Percentiles rank a stretch among this genome's conserved stretches.
Evolutionary conservation across 805 yeast genomes (phyloP).

Genomic region (Nakazawaea anatomiae): DNA sequence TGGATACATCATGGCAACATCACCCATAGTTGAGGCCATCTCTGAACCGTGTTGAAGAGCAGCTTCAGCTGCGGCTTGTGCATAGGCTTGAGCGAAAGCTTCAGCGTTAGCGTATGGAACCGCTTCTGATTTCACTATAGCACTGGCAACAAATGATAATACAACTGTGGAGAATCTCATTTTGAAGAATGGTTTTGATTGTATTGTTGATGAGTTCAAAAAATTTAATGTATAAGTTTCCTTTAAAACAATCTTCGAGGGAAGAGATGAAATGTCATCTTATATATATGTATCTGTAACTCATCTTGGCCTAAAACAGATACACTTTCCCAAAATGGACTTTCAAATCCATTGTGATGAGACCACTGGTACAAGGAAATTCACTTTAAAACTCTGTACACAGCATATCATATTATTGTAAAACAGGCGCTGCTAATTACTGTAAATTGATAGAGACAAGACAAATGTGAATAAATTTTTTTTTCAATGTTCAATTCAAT

Average conservation of each 20-base stretch:
- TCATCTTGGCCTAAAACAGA: too few relatives aligned
- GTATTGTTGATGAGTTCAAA: too few relatives aligned
- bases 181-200: background rate
- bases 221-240: too few relatives aligned
- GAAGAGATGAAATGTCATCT: too few relatives aligned
- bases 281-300: too few relatives aligned
- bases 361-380: too few relatives aligned
- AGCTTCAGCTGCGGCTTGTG: conserved; percentile 21
- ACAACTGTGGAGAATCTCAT: conserved; percentile 3
- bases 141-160: conserved; percentile 3
- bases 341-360: too few relatives aligned
- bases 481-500: background rate
- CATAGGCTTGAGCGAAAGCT: conserved; percentile 16
- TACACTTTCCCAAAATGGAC: too few relatives aligned
- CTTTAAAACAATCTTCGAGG: too few relatives aligned
- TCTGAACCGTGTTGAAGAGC: conserved; percentile 30
- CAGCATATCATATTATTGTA: too few relatives aligned
- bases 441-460: background rate
- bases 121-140: conserved; percentile 3
- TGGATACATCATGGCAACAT: conserved; percentile 35
- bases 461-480: background rate
- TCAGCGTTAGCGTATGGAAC: conserved; percentile 19
- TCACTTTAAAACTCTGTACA: too few relatives aligned
- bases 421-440: too few relatives aligned
- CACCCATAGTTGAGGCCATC: conserved; percentile 32